These are phyloP conservation scores for Carallia brachiata DNA, from an alignment of 345 rosid species.

Conservation along the genomic window DNA sequence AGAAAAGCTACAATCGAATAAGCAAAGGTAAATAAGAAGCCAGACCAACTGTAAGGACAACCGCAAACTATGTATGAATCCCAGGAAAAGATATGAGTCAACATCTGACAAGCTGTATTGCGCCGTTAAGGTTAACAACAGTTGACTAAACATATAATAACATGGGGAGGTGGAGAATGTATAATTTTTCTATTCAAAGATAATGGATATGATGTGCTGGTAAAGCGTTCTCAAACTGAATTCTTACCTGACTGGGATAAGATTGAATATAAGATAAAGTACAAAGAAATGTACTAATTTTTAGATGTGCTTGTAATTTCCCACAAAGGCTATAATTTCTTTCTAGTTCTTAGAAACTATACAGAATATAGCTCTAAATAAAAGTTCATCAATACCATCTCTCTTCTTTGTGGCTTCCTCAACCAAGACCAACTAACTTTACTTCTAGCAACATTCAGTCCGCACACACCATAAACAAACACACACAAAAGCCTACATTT, in stretches of 20 bases:
- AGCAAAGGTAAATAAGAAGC: slow-evolving; percentile 13
- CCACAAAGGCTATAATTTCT: neutral
- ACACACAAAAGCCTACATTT: no score
- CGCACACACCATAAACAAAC: no score
- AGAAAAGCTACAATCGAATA: slow-evolving; percentile 50
- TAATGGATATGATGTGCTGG: neutral
- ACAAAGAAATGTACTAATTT: no score
- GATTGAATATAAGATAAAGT: neutral
- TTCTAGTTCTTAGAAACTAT: no score
- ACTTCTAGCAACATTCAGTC: no score
- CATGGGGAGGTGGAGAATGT: neutral
- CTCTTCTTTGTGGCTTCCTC: no score
- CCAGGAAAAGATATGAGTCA: neutral
- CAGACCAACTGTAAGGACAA: neutral
- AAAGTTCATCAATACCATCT: neutral
- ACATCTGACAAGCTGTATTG: neutral
- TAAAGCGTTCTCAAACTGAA: neutral
- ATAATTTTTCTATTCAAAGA: neutral
- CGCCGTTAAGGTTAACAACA: no score
- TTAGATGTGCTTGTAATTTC: neutral
- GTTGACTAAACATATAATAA: no score
- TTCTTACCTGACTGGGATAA: neutral
- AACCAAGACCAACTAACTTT: no score
- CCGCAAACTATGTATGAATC: neutral
- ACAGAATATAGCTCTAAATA: no score